These are phyloP conservation scores for Monosporascus cannonballus DNA, from an alignment of 2,329 filamentous ascomycete species.

Conservation along the genomic window DNA sequence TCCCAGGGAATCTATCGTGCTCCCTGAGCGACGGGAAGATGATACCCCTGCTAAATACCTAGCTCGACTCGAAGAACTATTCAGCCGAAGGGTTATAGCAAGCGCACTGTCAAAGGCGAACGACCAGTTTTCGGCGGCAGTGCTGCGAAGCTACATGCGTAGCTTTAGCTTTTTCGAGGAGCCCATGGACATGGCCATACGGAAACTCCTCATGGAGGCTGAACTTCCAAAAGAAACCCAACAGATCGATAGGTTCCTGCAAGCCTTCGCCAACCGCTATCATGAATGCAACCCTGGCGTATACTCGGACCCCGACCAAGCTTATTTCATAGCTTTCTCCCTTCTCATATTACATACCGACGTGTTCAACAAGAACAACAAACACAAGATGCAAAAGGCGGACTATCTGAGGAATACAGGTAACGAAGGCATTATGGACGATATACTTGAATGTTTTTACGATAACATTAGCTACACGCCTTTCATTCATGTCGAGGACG, in stretches of 20 bases:
- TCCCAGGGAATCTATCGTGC: conserved; percentile 60
- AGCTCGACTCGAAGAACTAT: conserved; percentile 70
- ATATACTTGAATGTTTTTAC: conserved; percentile 93
- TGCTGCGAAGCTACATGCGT: conserved; percentile 90
- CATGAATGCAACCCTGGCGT: conserved; percentile 98
- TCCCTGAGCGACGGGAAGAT: conserved; percentile 77
- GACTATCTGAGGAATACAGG: conserved; percentile 95
- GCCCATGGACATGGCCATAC: conserved; percentile 94
- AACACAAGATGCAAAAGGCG: conserved; percentile 94
- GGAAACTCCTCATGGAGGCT: conserved; percentile 93
- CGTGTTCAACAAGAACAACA: conserved; percentile 99
- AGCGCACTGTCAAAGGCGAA: conserved; percentile 79
- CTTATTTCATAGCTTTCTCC: conserved; percentile 98
- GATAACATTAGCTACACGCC: conserved; percentile 98
- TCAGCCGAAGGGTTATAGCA: conserved; percentile 78
- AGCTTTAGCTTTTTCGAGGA: conserved; percentile 94
- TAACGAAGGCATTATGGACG: conserved; percentile 86
- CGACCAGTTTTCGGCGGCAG: conserved; percentile 76
- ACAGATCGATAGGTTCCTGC: conserved; percentile 90
- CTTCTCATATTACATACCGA: conserved; percentile 95
- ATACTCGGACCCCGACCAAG: conserved; percentile 83
- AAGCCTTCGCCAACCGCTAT: conserved; percentile 93
- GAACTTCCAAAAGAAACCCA: conserved; percentile 96
- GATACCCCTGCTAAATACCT: conserved; percentile 90
- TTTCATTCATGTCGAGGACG: conserved; percentile 95